Percentiles rank a stretch among this genome's conserved stretches.
phyloP scores from a whole-genome alignment of 1,139 yeast species.

The Hemisphaericaspora xylanilytica region DNA sequence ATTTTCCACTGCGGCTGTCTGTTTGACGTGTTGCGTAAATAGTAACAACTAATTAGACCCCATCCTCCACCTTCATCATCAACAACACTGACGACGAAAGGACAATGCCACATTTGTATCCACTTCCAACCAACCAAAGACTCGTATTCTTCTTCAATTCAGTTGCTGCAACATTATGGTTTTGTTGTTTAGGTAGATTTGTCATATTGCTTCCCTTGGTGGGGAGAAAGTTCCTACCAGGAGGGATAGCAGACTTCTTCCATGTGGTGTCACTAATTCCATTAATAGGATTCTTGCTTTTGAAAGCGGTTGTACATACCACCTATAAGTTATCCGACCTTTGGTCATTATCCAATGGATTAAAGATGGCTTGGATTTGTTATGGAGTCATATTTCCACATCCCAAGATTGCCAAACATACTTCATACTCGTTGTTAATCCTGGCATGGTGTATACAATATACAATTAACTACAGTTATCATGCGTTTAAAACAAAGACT shows the following conservation, averaged over 20 bases:
- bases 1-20: too few relatives aligned
- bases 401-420: slow-evolving; percentile 50
- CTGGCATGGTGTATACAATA: slow-evolving; percentile 44
- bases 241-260: slow-evolving; percentile 67
- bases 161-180: slow-evolving; percentile 47
- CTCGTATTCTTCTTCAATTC: slow-evolving; percentile 36
- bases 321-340: slow-evolving; percentile 15
- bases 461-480: slow-evolving; percentile 43
- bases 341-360: slow-evolving; percentile 32
- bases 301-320: slow-evolving; percentile 18
- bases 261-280: slow-evolving; percentile 43
- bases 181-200: slow-evolving; percentile 51
- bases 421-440: slow-evolving; percentile 47
- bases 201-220: slow-evolving; percentile 56
- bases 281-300: slow-evolving; percentile 25
- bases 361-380: slow-evolving; percentile 42
- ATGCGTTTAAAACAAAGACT: slow-evolving; percentile 46
- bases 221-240: slow-evolving; percentile 60
- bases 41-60: too few relatives aligned
- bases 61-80: too few relatives aligned
- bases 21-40: too few relatives aligned
- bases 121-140: slow-evolving; percentile 31
- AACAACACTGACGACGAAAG: too few relatives aligned
- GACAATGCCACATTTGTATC: slow-evolving; percentile 35
- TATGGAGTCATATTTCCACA: slow-evolving; percentile 47